Percentiles rank a stretch among this genome's conserved stretches.
phyloP scores from a whole-genome alignment of 768 basidiomycete species.

The Mycena leptocephala region DNA sequence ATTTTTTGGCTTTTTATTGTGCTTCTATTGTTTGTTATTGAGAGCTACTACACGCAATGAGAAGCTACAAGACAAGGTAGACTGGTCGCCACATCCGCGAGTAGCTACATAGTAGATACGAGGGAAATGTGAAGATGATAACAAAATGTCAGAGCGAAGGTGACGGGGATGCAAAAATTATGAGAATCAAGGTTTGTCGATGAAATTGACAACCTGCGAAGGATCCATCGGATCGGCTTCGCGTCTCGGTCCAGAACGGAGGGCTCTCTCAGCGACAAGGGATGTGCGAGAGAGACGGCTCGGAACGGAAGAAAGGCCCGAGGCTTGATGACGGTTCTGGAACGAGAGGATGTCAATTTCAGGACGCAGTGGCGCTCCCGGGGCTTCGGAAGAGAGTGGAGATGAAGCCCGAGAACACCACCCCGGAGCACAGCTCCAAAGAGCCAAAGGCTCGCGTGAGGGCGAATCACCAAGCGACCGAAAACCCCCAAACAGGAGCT shows the following conservation, averaged over 20 bases:
- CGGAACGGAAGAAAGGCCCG: background rate
- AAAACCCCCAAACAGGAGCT: conserved; percentile 21
- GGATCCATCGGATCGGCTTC: background rate
- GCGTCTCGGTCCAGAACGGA: background rate
- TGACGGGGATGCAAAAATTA: background rate
- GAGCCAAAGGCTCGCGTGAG: conserved; percentile 23
- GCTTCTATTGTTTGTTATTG: too few relatives aligned
- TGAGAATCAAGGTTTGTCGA: conserved; percentile 7
- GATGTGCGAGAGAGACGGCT: background rate
- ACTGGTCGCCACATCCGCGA: too few relatives aligned
- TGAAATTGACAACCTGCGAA: conserved; percentile 3
- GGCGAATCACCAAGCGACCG: conserved; percentile 2
- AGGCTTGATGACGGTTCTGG: background rate
- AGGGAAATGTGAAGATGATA: too few relatives aligned
- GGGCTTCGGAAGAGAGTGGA: conserved; percentile 7
- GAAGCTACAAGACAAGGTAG: too few relatives aligned
- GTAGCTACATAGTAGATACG: too few relatives aligned
- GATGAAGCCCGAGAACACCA: conserved; percentile 21
- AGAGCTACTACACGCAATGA: too few relatives aligned
- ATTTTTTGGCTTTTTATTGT: too few relatives aligned
- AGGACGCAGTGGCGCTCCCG: conserved; percentile 10
- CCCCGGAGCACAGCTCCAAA: conserved; percentile 17
- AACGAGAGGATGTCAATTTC: conserved; percentile 20
- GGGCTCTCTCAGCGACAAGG: background rate
- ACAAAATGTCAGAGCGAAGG: background rate